These are phyloP conservation scores for Suillus occidentalis DNA, from an alignment of 768 basidiomycete species.

Conservation along the genomic window DNA sequence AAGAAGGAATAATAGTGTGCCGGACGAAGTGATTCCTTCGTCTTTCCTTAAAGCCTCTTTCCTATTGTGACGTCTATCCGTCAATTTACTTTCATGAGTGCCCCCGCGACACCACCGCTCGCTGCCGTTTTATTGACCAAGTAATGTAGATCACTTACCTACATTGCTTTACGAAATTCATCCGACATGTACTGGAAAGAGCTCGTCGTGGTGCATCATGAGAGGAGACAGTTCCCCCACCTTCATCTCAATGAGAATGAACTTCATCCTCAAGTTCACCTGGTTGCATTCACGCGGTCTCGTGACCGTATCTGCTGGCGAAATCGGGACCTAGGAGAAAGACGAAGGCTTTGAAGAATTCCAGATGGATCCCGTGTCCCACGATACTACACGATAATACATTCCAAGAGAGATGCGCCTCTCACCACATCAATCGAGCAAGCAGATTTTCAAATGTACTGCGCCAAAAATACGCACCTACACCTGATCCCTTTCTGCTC, in stretches of 20 bases:
- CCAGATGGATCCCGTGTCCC: background rate
- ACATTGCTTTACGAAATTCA: constrained; percentile 27
- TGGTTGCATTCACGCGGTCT: background rate
- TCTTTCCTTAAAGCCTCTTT: constrained; percentile 12
- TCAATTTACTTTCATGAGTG: constrained; percentile 1
- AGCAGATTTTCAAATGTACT: background rate
- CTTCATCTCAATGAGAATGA: background rate
- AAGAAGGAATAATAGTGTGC: constrained; percentile 27
- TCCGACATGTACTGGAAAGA: constrained; percentile 3
- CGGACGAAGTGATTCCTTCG: background rate
- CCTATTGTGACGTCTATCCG: constrained; percentile 8
- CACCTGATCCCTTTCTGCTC: constrained; percentile 15
- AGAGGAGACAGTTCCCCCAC: constrained; percentile 2
- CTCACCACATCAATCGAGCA: background rate
- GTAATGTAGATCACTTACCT: constrained; percentile 36
- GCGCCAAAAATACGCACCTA: constrained; percentile 5
- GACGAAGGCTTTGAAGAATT: background rate
- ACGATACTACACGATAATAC: background rate
- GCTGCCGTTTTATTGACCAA: constrained; percentile 13
- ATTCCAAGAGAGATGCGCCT: background rate
- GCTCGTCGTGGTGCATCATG: background rate
- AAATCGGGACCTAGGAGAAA: background rate
- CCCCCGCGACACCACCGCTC: constrained; percentile 10
- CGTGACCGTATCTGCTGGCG: background rate
- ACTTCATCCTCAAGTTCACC: background rate